Evolutionary conservation across 169 alveolate species (phyloP).

Genomic region (Plasmodium gaboni): DNA sequence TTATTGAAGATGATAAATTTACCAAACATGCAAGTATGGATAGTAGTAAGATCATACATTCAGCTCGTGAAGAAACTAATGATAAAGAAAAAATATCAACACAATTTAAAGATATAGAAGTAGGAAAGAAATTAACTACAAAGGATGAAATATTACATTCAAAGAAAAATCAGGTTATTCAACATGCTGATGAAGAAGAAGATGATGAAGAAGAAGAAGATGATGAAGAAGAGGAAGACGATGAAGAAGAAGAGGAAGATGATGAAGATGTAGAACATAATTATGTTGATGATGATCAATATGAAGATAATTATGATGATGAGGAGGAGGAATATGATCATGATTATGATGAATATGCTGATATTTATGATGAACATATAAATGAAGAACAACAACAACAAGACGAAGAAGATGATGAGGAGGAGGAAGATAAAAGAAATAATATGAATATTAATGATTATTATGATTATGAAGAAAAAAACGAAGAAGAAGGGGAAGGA

Average conservation of each 20-base stretch:
- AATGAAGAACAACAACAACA: too few relatives aligned
- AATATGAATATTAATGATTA: neutral
- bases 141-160: neutral
- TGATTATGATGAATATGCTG: neutral
- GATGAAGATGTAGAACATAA: neutral
- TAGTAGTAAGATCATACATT: neutral
- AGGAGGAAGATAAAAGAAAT: too few relatives aligned
- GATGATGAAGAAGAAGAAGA: constrained; percentile 15
- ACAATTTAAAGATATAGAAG: neutral
- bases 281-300: neutral
- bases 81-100: neutral
- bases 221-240: constrained; percentile 8
- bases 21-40: neutral
- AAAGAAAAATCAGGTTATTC: neutral
- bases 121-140: neutral
- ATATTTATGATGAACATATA: too few relatives aligned
- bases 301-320: too few relatives aligned
- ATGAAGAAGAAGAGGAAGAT: constrained; percentile 1
- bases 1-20: constrained; percentile 14
- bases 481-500: neutral
- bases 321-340: too few relatives aligned
- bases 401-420: neutral
- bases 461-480: neutral
- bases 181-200: constrained; percentile 21
- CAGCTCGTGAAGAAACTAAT: constrained; percentile 9